Base-by-base conservation (phyloP, 2,329 filamentous ascomycete species). In the Aspergillus quadricinctus region DNA sequence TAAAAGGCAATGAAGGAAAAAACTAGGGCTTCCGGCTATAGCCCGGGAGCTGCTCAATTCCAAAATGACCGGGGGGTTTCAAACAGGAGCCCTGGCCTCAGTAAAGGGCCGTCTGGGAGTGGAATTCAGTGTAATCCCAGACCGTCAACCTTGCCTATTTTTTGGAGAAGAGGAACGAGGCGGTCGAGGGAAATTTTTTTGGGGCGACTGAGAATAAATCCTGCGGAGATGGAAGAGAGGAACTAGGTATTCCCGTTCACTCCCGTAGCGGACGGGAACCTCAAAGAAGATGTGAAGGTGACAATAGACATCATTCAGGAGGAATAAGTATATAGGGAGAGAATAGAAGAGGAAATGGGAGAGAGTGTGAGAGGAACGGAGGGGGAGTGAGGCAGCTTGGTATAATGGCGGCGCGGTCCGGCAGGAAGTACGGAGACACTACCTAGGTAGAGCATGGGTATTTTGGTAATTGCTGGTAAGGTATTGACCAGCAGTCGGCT, bases 251-350 rank as follows among this genome's bases (percentile, higher is more conserved):
- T 67, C 69, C 69, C 71, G 68, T 75, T 78, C 72, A 78, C 72
- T 73, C 74, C 76, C 75, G 73, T 68, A 64, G 66, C 62, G 69
- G 72, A 75, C 72, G 74, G 74, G 73, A 70, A 69, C 68, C 66
- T 68, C 58, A 62, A 68, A 60, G 63, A 65, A 65, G 66, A 65
- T 50, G 57, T 62, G 63, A 61, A 60, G 63, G 63, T 70, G 59
- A 52, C 64, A 68, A 65, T 56, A 70, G 69, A 69, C 74, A 77
- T 76, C 64, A 60, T 74, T 64, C 52, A 58, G 59, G 57, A 57
- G 60, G 50, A 63, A 27, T 46, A 53, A 64, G 53, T 52, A 62
- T 54, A 61, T 46, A 46, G 43, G 62, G 59, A 66, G 57, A 50
- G 50, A 51, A 62, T 61, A 56, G 52, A 61, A 49, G 58, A 53